These are phyloP conservation scores for Trichothecium roseum DNA, from an alignment of 2,329 filamentous ascomycete genomes.

Conservation along the genomic window DNA sequence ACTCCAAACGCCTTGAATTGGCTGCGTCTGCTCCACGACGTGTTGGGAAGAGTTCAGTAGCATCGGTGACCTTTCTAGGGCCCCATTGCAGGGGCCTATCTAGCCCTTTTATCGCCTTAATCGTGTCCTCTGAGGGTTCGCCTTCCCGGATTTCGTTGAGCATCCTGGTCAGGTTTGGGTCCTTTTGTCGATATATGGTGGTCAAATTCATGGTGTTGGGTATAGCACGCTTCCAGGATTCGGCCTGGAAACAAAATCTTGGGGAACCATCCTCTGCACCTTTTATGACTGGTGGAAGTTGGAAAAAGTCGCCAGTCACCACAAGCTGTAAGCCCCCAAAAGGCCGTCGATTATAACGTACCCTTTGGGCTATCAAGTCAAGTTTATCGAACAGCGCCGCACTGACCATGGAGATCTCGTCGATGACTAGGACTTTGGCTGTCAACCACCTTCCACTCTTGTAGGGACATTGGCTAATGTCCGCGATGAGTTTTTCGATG, in stretches of 20 bases:
- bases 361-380: slow-evolving; percentile 13
- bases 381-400: slow-evolving; percentile 47
- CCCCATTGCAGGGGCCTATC: slow-evolving; percentile 21
- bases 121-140: no score
- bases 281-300: slow-evolving; percentile 42
- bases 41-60: slow-evolving; percentile 8
- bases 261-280: slow-evolving; percentile 11
- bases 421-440: slow-evolving; percentile 50
- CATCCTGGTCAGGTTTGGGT: slow-evolving; percentile 41
- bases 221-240: slow-evolving; percentile 10
- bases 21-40: slow-evolving; percentile 4
- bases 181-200: slow-evolving; percentile 46
- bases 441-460: slow-evolving; percentile 27
- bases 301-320: slow-evolving; percentile 40
- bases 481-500: slow-evolving; percentile 1
- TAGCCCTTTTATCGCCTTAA: no score
- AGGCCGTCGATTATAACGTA: slow-evolving; percentile 19
- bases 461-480: slow-evolving; percentile 4
- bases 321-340: slow-evolving; percentile 17
- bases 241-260: neutral
- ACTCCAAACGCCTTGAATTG: slow-evolving; percentile 6
- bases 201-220: slow-evolving; percentile 36
- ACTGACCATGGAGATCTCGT: slow-evolving; percentile 60
- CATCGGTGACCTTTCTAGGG: slow-evolving; percentile 20
- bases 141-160: slow-evolving; percentile 45